Percentiles rank a stretch among this genome's conserved stretches.
Evolutionary conservation across 73 alveolate species (phyloP).

Genomic region (Paramecium sonneborni): DNA sequence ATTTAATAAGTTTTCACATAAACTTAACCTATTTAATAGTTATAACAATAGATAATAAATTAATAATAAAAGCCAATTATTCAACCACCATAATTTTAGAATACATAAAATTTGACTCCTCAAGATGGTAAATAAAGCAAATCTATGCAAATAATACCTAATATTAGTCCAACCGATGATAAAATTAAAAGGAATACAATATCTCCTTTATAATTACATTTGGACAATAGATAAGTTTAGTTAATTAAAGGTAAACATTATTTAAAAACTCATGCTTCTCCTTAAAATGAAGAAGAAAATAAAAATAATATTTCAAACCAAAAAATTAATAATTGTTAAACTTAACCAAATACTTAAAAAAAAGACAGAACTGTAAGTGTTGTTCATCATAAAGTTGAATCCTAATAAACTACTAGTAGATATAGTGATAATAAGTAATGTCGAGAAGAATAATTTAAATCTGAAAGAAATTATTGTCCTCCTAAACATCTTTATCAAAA

Average conservation of each 20-base stretch:
- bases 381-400: conserved; percentile 46
- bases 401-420: neutral
- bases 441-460: neutral
- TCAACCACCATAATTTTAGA: neutral
- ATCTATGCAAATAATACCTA: neutral
- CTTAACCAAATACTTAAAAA: neutral
- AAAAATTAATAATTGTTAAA: neutral
- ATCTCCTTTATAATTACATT: neutral
- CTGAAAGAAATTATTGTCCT: neutral
- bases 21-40: neutral
- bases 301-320: neutral
- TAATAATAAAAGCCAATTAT: neutral
- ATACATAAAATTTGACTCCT: neutral
- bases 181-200: conserved; percentile 1
- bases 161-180: neutral
- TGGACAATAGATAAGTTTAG: neutral
- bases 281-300: conserved; percentile 30
- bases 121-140: neutral
- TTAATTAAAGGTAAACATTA: conserved; percentile 16
- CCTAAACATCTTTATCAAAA: neutral
- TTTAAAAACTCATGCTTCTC: conserved; percentile 7
- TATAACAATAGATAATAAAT: neutral
- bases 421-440: conserved; percentile 43
- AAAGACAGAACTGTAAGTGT: conserved; percentile 56
- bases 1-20: neutral